Evolutionary conservation across 2,329 filamentous ascomycete genomes (phyloP), one percentile per base, ranked within the genome.

Genomic region (Aplosporella prunicola): DNA sequence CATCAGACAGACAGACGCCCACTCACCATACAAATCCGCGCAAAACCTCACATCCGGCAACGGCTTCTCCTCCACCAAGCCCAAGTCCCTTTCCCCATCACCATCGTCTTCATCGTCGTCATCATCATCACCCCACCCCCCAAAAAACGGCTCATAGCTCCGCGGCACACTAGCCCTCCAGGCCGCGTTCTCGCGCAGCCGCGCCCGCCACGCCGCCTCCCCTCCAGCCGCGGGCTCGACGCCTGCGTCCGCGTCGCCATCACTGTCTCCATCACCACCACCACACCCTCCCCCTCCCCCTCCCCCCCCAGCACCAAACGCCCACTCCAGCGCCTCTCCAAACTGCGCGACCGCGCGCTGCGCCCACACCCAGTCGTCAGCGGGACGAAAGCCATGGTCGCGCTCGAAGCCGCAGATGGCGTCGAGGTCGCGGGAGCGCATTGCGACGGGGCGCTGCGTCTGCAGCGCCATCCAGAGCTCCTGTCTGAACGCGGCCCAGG

Each of bases 401-500:
- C 24, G 17, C 5, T 17, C 30, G 10, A 16, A 39, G 5, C 36
- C 29, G 7, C 17, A 32, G 4, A 23, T 29, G 7, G 28, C 16
- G n/a, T n/a, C n/a, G n/a, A n/a, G n/a, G n/a, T n/a, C n/a, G n/a
- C n/a, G n/a, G 7, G 36, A 15, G 2, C 13, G 17, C 36, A 39
- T 26, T 3, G 7, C 9, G n/a, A 32, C 14, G 10, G 39, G 9
- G 55, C 56, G 36, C 22, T 28, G 29, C 24, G 36, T 39, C 23
- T 39, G 36, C 17, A 17, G 29, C 5, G 36, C 29, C 16, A 58
- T 58, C 53, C 54, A 59, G 1, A 60, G 40, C 38, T 60, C 57
- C 32, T 60, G 57, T 9, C 56, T 51, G 35, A 60, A 59, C 2
- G 56, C 56, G 20, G 55, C 52, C 55, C 55, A 60, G 26, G 58